These are phyloP conservation scores for Boletus patriciae DNA, from an alignment of 768 basidiomycete species.

Conservation along the genomic window DNA sequence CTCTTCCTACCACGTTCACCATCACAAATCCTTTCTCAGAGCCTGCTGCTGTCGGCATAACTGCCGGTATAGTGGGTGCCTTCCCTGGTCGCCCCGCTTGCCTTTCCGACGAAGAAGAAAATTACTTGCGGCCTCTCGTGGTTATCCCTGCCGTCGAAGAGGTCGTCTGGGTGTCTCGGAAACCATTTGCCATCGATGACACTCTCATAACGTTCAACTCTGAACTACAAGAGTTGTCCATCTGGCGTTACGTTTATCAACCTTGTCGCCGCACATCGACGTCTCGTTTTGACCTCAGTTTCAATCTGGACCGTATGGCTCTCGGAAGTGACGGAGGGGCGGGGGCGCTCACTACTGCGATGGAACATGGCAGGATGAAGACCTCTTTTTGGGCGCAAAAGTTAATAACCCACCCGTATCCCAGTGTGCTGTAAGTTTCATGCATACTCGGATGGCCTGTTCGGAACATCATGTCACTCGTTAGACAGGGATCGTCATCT, in stretches of 20 bases:
- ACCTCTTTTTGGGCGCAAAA: slow-evolving; percentile 74
- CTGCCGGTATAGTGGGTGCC: slow-evolving; percentile 56
- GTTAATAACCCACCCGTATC: slow-evolving; percentile 50
- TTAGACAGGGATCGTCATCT: slow-evolving; percentile 17
- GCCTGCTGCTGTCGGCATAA: slow-evolving; percentile 67
- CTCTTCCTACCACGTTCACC: slow-evolving; percentile 79
- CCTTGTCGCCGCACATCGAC: slow-evolving; percentile 43
- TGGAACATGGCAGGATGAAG: slow-evolving; percentile 66
- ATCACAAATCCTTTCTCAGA: slow-evolving; percentile 77
- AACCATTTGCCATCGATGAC: slow-evolving; percentile 43
- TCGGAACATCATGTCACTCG: slow-evolving; percentile 4
- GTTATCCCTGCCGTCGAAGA: slow-evolving; percentile 64
- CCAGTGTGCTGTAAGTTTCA: slow-evolving; percentile 49
- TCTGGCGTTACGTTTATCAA: slow-evolving; percentile 74
- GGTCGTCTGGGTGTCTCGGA: slow-evolving; percentile 59
- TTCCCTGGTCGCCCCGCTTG: slow-evolving; percentile 33
- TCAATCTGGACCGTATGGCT: slow-evolving; percentile 68
- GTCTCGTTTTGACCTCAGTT: slow-evolving; percentile 54
- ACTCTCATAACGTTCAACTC: slow-evolving; percentile 60
- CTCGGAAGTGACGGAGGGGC: slow-evolving; percentile 50
- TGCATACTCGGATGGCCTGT: background rate
- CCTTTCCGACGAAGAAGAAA: slow-evolving; percentile 57
- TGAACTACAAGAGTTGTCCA: slow-evolving; percentile 51
- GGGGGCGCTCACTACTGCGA: slow-evolving; percentile 41
- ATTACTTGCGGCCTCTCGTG: slow-evolving; percentile 48